Conservation (phyloP, 352 stramenopile genomes). For the Phytophthora macrochlamydospora region DNA sequence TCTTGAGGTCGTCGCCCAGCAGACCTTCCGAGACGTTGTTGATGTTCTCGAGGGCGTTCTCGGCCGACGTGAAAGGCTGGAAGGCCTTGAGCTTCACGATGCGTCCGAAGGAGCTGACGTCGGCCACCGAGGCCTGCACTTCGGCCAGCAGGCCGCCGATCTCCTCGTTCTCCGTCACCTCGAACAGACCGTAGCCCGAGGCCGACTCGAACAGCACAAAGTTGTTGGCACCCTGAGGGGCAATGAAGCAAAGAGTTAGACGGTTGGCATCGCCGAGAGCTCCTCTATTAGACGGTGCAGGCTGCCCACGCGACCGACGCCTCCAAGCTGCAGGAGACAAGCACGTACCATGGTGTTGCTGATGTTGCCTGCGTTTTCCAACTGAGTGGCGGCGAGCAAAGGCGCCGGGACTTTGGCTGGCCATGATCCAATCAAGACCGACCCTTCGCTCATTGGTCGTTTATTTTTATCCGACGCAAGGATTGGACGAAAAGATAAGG, state of each 20-base stretch:
- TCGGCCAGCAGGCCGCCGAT: constrained; percentile 90
- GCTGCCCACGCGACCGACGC: constrained; percentile 15
- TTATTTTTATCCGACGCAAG: background rate
- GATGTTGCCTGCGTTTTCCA: constrained; percentile 41
- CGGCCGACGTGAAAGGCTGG: constrained; percentile 98
- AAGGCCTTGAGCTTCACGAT: constrained; percentile 99
- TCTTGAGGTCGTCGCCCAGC: constrained; percentile 93
- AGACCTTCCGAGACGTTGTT: constrained; percentile 98
- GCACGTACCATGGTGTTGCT: constrained; percentile 38
- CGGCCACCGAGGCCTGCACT: constrained; percentile 92
- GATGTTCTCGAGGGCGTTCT: constrained; percentile 99
- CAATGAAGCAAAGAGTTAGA: constrained; percentile 25
- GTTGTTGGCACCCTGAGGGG: constrained; percentile 58
- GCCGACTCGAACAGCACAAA: constrained; percentile 98
- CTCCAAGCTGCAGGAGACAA: background rate
- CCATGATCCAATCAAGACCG: constrained; percentile 5
- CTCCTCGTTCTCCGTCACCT: constrained; percentile 98
- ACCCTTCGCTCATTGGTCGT: constrained; percentile 21
- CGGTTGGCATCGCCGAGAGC: background rate
- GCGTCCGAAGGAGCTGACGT: constrained; percentile 95
- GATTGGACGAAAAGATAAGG: constrained; percentile 1
- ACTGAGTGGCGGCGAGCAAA: constrained; percentile 27
- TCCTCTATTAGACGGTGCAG: constrained; percentile 9
- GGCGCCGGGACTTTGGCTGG: constrained; percentile 29
- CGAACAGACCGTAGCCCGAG: constrained; percentile 98